These are phyloP conservation scores for Austropuccinia psidii DNA, from an alignment of 1,284 basidiomycete genomes.

Conservation along the genomic window DNA sequence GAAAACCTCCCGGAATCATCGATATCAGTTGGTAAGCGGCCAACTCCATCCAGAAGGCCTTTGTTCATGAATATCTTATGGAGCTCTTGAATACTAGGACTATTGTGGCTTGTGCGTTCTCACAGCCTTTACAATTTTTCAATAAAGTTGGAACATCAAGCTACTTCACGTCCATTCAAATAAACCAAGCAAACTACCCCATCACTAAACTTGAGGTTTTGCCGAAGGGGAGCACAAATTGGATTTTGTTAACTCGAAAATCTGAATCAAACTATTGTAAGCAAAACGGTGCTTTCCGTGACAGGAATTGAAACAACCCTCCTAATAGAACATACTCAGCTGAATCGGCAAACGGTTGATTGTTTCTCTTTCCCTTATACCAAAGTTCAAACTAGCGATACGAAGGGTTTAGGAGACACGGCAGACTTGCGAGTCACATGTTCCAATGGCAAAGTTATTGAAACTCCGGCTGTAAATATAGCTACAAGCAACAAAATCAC, in stretches of 20 bases:
- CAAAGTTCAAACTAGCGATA: background rate
- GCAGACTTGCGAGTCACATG: conserved; percentile 4
- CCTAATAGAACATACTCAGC: background rate
- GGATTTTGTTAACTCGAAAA: background rate
- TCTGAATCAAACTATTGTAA: conserved; percentile 10
- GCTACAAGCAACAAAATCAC: background rate
- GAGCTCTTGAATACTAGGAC: background rate
- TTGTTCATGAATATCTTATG: background rate
- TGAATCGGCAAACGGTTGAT: background rate
- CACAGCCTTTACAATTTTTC: background rate
- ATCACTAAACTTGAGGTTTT: background rate
- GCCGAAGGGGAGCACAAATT: background rate
- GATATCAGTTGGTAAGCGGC: background rate
- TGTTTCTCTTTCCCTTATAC: background rate
- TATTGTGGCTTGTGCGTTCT: background rate
- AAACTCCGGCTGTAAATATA: background rate
- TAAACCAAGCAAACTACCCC: background rate
- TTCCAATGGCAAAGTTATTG: background rate
- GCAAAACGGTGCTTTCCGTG: background rate
- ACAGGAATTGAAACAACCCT: no score
- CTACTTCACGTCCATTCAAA: conserved; percentile 7
- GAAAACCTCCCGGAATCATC: background rate
- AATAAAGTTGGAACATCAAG: background rate
- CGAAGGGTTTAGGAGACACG: background rate
- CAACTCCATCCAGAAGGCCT: no score